Evolutionary conservation across 1,284 basidiomycete genomes (phyloP).

Genomic region (Puccinia horiana): DNA sequence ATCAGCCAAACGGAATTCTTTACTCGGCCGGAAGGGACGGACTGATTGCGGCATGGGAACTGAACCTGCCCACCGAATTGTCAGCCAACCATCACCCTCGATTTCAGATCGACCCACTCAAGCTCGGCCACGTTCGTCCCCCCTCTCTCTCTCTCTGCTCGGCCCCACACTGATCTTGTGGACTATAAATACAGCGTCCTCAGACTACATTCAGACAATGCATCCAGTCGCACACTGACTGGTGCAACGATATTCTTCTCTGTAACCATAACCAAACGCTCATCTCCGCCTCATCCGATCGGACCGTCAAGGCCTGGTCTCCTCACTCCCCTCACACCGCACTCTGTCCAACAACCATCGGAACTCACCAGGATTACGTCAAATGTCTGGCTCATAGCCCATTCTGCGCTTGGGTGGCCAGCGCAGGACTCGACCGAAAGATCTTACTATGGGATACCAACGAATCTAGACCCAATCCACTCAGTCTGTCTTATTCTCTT

Average conservation of each 20-base stretch:
- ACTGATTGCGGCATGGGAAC: conserved; percentile 85
- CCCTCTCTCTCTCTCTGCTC: not conserved
- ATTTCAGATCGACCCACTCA: conserved; percentile 32
- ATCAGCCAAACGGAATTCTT: conserved; percentile 79
- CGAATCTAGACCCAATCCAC: conserved; percentile 57
- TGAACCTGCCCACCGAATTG: conserved; percentile 61
- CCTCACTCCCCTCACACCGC: conserved; percentile 70
- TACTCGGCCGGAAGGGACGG: conserved; percentile 82
- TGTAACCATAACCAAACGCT: conserved; percentile 91
- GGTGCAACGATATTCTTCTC: conserved; percentile 92
- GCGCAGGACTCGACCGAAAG: conserved; percentile 88
- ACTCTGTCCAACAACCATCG: conserved; percentile 69
- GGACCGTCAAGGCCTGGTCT: conserved; percentile 89
- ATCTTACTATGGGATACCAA: conserved; percentile 92
- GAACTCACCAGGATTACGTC: conserved; percentile 89
- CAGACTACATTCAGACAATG: conserved; percentile 58
- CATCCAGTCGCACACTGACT: conserved; percentile 67
- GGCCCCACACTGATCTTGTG: not conserved
- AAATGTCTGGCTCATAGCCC: conserved; percentile 76
- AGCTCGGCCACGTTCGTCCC: conserved; percentile 8
- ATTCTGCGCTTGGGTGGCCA: conserved; percentile 81
- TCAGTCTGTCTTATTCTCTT: conserved; percentile 56
- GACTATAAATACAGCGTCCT: conserved; percentile 51
- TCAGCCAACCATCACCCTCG: not conserved
- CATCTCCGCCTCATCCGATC: conserved; percentile 91